Evolutionary conservation across 1,284 basidiomycete genomes (phyloP).

Genomic region (Tilletiaria anomala): DNA sequence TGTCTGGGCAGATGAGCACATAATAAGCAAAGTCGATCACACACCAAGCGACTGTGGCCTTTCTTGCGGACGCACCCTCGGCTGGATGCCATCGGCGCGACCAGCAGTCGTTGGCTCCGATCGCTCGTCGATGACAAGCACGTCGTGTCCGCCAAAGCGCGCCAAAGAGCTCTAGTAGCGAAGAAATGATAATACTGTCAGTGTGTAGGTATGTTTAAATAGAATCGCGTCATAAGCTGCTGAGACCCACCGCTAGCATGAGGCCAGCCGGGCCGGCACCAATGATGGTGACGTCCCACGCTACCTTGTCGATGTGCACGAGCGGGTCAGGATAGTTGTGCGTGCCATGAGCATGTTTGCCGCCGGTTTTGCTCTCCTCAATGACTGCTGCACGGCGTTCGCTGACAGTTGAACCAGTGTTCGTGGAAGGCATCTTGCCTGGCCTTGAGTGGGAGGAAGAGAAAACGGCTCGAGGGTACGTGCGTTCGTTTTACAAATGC

Average conservation of each 20-base stretch:
- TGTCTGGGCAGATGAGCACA: conserved; percentile 9
- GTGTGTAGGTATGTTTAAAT: neutral
- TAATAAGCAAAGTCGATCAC: no score
- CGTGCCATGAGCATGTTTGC: no score
- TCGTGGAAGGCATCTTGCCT: no score
- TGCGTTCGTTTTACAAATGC: no score
- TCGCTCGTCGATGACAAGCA: conserved; percentile 37
- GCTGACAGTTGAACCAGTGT: no score
- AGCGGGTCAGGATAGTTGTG: conserved; percentile 24
- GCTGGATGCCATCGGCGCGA: conserved; percentile 42
- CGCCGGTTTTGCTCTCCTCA: no score
- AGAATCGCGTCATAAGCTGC: no score
- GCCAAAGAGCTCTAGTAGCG: conserved; percentile 18
- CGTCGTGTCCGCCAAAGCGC: conserved; percentile 28
- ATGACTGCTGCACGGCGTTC: no score
- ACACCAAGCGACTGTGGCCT: no score
- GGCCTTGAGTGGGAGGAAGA: no score
- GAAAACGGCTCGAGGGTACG: no score
- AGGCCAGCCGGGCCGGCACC: conserved; percentile 35
- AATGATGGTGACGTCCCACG: conserved; percentile 30
- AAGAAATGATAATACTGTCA: neutral
- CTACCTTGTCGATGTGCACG: conserved; percentile 18
- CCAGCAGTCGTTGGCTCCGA: conserved; percentile 40
- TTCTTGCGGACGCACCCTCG: conserved; percentile 15
- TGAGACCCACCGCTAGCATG: no score